Conservation (phyloP, 257 asterid species). For the Ophiorrhiza pumila region DNA sequence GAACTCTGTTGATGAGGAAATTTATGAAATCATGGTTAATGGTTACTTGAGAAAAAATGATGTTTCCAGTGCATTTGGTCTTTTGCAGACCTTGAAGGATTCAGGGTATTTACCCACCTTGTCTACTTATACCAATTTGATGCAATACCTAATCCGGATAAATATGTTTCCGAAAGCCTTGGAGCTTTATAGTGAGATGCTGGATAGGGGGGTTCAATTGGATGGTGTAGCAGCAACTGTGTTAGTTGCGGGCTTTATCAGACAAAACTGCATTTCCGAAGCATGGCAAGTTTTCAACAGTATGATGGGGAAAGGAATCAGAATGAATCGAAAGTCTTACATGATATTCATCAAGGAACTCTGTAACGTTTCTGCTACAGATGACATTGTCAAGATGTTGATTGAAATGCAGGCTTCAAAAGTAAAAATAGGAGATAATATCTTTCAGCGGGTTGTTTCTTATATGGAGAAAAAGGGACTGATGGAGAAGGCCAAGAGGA, state of each 20-base stretch:
- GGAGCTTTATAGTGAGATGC: conserved; percentile 64
- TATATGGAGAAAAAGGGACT: conserved; percentile 58
- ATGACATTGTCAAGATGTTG: conserved; percentile 51
- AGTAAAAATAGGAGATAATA: conserved; percentile 36
- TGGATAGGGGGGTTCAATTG: conserved; percentile 45
- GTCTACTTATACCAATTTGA: conserved; percentile 58
- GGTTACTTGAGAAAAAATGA: conserved; percentile 56
- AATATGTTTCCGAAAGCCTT: conserved; percentile 58
- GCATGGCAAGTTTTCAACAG: conserved; percentile 54
- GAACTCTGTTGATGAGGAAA: conserved; percentile 34
- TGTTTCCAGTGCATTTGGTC: conserved; percentile 45
- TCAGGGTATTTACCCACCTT: conserved; percentile 43
- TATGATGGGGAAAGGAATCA: conserved; percentile 54
- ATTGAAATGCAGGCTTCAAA: conserved; percentile 46
- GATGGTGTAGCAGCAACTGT: conserved; percentile 65
- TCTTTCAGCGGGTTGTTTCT: conserved; percentile 35
- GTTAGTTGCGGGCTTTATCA: conserved; percentile 53
- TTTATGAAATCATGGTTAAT: conserved; percentile 46
- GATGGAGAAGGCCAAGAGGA: conserved; percentile 31
- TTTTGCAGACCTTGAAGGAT: conserved; percentile 49
- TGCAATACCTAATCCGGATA: conserved; percentile 56
- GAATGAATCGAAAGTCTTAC: conserved; percentile 46
- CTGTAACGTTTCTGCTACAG: conserved; percentile 53
- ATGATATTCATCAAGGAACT: conserved; percentile 59
- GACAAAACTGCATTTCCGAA: conserved; percentile 53